Evolutionary conservation across 352 stramenopile species (phyloP).

Genomic region (Phytophthora crassamura): DNA sequence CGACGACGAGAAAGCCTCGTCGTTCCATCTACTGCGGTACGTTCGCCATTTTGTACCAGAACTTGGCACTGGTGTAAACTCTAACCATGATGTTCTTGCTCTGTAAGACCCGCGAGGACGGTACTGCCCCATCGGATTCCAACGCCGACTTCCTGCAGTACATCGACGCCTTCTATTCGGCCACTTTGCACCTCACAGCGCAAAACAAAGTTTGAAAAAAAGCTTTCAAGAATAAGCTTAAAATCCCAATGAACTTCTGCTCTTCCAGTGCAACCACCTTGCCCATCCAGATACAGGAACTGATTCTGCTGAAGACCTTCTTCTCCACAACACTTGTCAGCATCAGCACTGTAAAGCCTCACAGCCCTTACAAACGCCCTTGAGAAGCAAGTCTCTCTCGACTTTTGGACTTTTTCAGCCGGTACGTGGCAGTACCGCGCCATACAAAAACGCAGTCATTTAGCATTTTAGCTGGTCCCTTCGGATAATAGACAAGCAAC

Average conservation of each 20-base stretch:
- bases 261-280: no score
- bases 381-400: no score
- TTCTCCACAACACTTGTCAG: no score
- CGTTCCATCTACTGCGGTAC: slow-evolving; percentile 1
- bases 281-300: no score
- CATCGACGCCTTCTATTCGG: slow-evolving; percentile 74
- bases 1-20: slow-evolving; percentile 34
- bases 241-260: no score
- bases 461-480: not conserved
- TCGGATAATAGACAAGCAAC: slow-evolving; percentile 15
- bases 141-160: slow-evolving; percentile 67
- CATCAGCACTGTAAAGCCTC: no score
- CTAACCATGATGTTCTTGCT: slow-evolving; percentile 4
- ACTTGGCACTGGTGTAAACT: not conserved
- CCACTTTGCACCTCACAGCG: slow-evolving; percentile 48
- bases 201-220: slow-evolving; percentile 28
- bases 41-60: not conserved
- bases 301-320: no score
- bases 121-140: slow-evolving; percentile 13
- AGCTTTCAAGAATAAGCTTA: no score
- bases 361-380: no score
- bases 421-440: slow-evolving; percentile 5
- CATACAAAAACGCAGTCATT: slow-evolving; percentile 16
- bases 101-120: slow-evolving; percentile 3
- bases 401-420: no score